These are phyloP conservation scores for Dispira simplex DNA, from an alignment of 192 early-diverging fungal genomes.

Conservation along the genomic window DNA sequence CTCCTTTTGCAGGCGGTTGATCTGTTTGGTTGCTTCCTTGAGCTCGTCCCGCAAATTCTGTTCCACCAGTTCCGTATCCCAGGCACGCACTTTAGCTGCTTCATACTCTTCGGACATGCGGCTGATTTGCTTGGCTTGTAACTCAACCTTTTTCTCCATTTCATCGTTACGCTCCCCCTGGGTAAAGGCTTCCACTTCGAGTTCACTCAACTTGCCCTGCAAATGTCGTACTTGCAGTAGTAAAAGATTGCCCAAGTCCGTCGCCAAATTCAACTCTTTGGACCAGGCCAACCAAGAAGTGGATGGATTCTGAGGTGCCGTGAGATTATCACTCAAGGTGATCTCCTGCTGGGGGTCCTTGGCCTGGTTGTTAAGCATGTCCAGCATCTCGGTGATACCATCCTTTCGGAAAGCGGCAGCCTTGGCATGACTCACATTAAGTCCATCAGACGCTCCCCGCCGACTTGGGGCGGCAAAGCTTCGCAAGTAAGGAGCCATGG, in stretches of 20 bases:
- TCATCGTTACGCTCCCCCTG: constrained; percentile 15
- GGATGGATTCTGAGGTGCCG: neutral
- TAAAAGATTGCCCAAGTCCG: neutral
- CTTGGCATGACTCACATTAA: neutral
- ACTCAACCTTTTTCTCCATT: constrained; percentile 14
- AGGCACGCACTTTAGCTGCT: constrained; percentile 17
- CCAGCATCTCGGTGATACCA: constrained; percentile 3
- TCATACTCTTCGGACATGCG: constrained; percentile 21
- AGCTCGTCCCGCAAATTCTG: constrained; percentile 17
- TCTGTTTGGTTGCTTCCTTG: constrained; percentile 14
- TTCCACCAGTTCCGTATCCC: constrained; percentile 19
- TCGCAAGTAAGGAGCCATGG: constrained; percentile 7
- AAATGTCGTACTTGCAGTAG: neutral
- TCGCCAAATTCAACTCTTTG: neutral
- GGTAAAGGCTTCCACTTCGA: constrained; percentile 13
- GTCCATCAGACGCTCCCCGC: neutral
- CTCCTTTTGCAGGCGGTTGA: constrained; percentile 24
- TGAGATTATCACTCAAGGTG: too few relatives aligned
- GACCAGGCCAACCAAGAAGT: neutral
- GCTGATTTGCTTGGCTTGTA: constrained; percentile 17
- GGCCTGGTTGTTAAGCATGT: neutral
- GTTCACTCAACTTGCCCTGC: neutral
- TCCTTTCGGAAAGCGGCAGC: neutral
- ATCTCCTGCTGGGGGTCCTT: neutral
- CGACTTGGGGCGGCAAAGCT: neutral